Percentiles rank a stretch among this genome's conserved stretches.
phyloP scores from a whole-genome alignment of 176 grass and related monocot genomes.

The Hyparrhenia diplandra region DNA sequence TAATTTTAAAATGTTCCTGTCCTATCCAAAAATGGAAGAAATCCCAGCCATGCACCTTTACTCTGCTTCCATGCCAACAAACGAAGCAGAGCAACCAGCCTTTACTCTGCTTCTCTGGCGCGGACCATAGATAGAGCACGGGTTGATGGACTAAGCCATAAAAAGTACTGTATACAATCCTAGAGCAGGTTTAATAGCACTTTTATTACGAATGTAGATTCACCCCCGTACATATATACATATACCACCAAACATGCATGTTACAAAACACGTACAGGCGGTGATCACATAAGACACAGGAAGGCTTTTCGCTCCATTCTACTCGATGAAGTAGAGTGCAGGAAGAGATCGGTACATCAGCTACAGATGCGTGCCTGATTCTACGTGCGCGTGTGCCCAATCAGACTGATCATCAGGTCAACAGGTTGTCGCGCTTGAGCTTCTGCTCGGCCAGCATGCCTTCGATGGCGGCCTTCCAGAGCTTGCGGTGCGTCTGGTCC shows the following conservation, averaged over 20 bases:
- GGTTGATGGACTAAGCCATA: too few relatives aligned
- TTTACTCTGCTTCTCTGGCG: too few relatives aligned
- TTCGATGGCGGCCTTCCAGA: conserved; percentile 69
- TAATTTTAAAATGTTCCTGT: neutral
- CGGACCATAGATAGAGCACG: too few relatives aligned
- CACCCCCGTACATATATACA: neutral
- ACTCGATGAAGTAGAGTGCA: neutral
- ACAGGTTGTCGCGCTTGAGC: conserved; percentile 15
- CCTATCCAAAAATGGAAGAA: too few relatives aligned
- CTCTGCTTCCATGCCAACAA: too few relatives aligned
- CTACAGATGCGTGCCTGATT: too few relatives aligned
- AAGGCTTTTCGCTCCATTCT: neutral
- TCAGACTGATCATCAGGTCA: neutral
- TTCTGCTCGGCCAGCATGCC: conserved; percentile 38
- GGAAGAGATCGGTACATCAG: neutral
- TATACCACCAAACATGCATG: too few relatives aligned
- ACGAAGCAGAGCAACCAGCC: too few relatives aligned
- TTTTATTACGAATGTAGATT: too few relatives aligned
- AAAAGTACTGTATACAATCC: too few relatives aligned
- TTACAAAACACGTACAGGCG: neutral
- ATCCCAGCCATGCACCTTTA: too few relatives aligned
- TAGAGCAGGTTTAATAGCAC: too few relatives aligned
- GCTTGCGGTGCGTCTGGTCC: conserved; percentile 60
- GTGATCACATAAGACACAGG: neutral
- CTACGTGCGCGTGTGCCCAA: neutral